Base-by-base conservation (phyloP, 139 green algal genomes). In the Tetraselmis chui region DNA sequence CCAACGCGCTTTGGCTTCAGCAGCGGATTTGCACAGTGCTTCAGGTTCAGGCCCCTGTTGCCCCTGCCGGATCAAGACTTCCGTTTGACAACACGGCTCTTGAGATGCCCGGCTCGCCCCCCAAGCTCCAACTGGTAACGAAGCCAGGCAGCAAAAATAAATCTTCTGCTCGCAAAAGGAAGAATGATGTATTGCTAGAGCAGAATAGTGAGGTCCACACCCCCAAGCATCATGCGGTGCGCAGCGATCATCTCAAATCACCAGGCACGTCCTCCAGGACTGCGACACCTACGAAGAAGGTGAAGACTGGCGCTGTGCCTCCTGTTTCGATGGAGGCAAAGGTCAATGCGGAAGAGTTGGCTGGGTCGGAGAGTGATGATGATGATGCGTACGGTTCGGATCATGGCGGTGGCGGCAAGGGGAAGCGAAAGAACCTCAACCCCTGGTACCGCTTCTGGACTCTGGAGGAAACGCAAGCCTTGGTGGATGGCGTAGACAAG, bases 401-500 rank as follows among this genome's bases (percentile, higher is more conserved):
- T 67, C 11, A 25, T 67, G 45, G 18, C 18, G 45, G 18, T 18
- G 45, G 18, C 5, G 45, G 45, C 45, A 67, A 67, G 45, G 18
- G 45, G 11, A 67, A 67, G 45, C 11, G 45, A 67, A 67, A 67
- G 45, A 67, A 67, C 45, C 45, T 25, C 18, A 67, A 67, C 45
- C 45, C 45, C 45, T 67, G 45, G 45, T 67, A 67, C 45, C 45
- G 45, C 5, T 67, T 67, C 45, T 67, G 91, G 91, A 91, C 83
- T 2, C 67, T 92, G 59, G 84, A 89, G 24, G 93, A 97, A 85
- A 93, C 93, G 23, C 29, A 91, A 75, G 89, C 91, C 22, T 87
- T 97, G 11, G 84, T 97, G 0, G 86, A 92, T 25, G 93, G 93
- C 22, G 93, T 97, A 23, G 84, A 84, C 59, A 80, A 78, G 11